Conservation (phyloP, 1,139 yeast genomes). For the Suhomyces panamericanus region DNA sequence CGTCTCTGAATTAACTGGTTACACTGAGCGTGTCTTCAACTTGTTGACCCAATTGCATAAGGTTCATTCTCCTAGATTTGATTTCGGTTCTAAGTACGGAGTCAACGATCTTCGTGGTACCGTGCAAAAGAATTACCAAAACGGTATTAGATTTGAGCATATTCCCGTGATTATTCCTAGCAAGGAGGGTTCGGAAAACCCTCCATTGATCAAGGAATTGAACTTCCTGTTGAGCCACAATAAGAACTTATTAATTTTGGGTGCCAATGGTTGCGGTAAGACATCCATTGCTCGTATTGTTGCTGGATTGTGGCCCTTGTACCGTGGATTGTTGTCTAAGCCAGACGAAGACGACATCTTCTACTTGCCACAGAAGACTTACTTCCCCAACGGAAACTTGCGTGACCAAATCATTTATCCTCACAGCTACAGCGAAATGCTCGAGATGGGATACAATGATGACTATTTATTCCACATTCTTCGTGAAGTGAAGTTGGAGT, state of each 20-base stretch:
- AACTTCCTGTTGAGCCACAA: slow-evolving; percentile 64
- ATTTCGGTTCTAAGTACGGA: slow-evolving; percentile 60
- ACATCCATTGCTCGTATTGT: slow-evolving; percentile 81
- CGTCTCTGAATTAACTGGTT: slow-evolving; percentile 87
- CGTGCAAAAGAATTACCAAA: slow-evolving; percentile 66
- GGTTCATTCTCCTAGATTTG: slow-evolving; percentile 71
- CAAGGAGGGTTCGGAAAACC: slow-evolving; percentile 53
- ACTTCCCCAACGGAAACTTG: slow-evolving; percentile 74
- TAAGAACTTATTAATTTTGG: slow-evolving; percentile 76
- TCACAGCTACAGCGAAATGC: slow-evolving; percentile 72
- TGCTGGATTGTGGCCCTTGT: slow-evolving; percentile 92
- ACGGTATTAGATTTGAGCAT: slow-evolving; percentile 79
- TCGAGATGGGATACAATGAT: slow-evolving; percentile 71
- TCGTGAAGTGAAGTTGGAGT: slow-evolving; percentile 76
- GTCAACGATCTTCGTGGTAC: slow-evolving; percentile 70
- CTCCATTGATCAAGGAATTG: slow-evolving; percentile 56
- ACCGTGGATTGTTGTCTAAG: slow-evolving; percentile 76
- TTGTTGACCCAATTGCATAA: slow-evolving; percentile 75
- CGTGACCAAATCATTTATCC: slow-evolving; percentile 91
- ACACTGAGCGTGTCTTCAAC: slow-evolving; percentile 81
- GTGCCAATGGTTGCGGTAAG: slow-evolving; percentile 89
- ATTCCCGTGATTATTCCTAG: slow-evolving; percentile 83
- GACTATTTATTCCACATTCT: slow-evolving; percentile 67
- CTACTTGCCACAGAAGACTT: slow-evolving; percentile 81
- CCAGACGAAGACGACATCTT: slow-evolving; percentile 73